These are phyloP conservation scores for Ustilago tritici DNA, from an alignment of 1,284 basidiomycete species.

Conservation along the genomic window DNA sequence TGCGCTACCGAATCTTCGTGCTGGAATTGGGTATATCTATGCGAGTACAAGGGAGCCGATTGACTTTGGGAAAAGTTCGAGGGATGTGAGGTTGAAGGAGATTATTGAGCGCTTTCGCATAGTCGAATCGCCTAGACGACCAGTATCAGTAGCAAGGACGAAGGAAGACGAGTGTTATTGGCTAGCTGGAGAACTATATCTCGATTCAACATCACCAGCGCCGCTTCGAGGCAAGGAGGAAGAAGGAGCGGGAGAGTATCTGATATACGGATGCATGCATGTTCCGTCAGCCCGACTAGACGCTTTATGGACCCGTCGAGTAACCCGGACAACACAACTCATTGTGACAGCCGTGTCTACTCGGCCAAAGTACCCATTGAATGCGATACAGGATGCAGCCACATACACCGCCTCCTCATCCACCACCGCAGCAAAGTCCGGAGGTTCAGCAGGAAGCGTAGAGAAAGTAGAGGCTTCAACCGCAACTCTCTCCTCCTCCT, in stretches of 20 bases:
- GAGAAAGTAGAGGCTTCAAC: conserved; percentile 20
- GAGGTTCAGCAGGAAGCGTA: conserved; percentile 1
- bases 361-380: conserved; percentile 58
- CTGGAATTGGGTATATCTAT: conserved; percentile 93
- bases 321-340: conserved; percentile 73
- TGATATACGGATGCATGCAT: conserved; percentile 92
- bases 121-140: conserved; percentile 79
- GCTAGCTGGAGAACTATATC: conserved; percentile 22
- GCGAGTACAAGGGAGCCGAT: conserved; percentile 73
- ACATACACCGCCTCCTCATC: conserved; percentile 2
- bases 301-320: conserved; percentile 85
- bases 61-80: conserved; percentile 34
- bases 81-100: conserved; percentile 83
- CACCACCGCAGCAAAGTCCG: neutral
- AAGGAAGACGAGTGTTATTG: conserved; percentile 71
- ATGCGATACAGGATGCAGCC: conserved; percentile 28
- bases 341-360: conserved; percentile 65
- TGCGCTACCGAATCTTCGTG: conserved; percentile 88
- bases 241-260: conserved; percentile 76
- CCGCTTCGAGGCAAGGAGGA: neutral
- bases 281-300: conserved; percentile 88
- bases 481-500: conserved; percentile 6
- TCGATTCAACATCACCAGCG: neutral
- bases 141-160: conserved; percentile 77
- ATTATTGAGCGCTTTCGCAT: conserved; percentile 78